Conservation (phyloP, 257 asterid genomes). For the Solanum pimpinellifolium region DNA sequence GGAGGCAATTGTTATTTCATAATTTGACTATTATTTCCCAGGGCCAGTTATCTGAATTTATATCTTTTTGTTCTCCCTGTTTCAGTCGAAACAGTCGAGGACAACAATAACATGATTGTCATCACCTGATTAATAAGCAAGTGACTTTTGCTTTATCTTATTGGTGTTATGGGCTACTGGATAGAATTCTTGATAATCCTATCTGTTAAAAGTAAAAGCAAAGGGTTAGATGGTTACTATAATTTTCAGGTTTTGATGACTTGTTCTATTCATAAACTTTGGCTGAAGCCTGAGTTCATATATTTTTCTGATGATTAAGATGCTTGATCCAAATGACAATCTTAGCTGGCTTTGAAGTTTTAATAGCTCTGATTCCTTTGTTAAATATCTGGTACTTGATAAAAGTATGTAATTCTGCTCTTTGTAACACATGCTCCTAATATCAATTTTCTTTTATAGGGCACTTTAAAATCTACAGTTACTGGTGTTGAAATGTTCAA, state of each 20-base stretch:
- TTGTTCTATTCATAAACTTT: background rate
- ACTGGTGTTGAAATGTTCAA: constrained; percentile 99
- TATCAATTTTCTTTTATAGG: constrained; percentile 27
- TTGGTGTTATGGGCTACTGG: background rate
- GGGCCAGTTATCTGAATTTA: background rate
- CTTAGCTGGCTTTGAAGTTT: background rate
- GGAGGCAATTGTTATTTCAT: background rate
- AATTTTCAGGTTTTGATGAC: background rate
- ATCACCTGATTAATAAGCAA: background rate
- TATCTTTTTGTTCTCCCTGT: background rate
- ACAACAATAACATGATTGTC: background rate
- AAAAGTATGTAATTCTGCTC: background rate
- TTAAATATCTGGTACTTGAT: background rate
- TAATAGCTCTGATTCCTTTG: background rate
- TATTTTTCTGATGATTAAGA: background rate
- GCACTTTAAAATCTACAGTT: constrained; percentile 66
- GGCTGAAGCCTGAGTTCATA: background rate
- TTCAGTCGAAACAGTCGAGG: background rate
- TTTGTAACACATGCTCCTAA: background rate
- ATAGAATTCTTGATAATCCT: background rate
- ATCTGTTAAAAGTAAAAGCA: background rate
- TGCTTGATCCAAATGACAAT: background rate
- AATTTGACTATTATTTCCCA: background rate
- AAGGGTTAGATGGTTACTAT: background rate
- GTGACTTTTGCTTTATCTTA: background rate